phyloP scores from a whole-genome alignment of 176 grass and related monocot species.

The Cenchrus fungigraminus region DNA sequence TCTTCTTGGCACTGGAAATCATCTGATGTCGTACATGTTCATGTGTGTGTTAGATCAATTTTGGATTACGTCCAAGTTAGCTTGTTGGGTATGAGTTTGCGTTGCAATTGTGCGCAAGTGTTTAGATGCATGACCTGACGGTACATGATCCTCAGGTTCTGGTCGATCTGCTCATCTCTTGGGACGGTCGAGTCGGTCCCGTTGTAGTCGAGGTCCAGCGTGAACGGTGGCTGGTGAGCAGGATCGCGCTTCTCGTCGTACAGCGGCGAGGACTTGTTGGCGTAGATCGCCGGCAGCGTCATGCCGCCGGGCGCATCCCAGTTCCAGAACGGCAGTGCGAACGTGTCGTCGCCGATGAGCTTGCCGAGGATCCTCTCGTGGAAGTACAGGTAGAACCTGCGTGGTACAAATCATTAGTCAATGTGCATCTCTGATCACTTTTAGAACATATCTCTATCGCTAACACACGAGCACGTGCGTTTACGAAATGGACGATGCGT shows the following conservation, averaged over 20 bases:
- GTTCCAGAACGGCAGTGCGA: constrained; percentile 86
- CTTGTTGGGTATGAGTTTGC: too few species aligned
- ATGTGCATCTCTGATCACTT: too few species aligned
- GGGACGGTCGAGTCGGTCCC: constrained; percentile 41
- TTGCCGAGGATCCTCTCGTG: constrained; percentile 75
- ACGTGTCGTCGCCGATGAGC: constrained; percentile 79
- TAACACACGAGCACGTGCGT: too few species aligned
- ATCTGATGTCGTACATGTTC: constrained; percentile 33
- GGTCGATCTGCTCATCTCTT: constrained; percentile 38
- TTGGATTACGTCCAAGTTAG: too few species aligned
- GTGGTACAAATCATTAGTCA: too few species aligned
- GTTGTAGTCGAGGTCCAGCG: constrained; percentile 60
- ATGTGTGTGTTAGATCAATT: too few species aligned
- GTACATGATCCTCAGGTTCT: constrained; percentile 79
- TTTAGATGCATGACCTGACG: constrained; percentile 47
- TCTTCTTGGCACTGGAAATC: constrained; percentile 52
- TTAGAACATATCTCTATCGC: too few species aligned
- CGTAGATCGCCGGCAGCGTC: constrained; percentile 60
- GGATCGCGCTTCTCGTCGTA: constrained; percentile 53
- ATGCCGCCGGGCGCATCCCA: constrained; percentile 77
- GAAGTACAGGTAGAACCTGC: constrained; percentile 65
- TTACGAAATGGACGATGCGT: too few species aligned
- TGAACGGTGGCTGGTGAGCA: constrained; percentile 56
- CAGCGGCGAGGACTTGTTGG: constrained; percentile 45
- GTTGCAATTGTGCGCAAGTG: too few species aligned